phyloP scores from a whole-genome alignment of 352 stramenopile species.

The Pythium rishiriense region DNA sequence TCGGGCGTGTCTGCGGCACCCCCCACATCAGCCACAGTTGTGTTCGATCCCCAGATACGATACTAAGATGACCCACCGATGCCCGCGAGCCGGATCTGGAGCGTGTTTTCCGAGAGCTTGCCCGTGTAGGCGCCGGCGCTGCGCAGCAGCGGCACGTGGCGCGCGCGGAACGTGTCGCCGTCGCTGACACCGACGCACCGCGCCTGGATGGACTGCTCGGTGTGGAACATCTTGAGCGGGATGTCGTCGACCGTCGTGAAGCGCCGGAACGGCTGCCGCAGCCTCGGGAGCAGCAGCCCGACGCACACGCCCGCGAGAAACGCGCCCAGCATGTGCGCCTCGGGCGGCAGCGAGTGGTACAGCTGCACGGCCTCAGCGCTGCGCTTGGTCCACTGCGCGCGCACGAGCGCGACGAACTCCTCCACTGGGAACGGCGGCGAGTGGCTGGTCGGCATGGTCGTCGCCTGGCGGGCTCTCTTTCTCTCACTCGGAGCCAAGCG shows the following conservation, averaged over 20 bases:
- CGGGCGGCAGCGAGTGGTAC: conserved; percentile 36
- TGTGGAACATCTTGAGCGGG: conserved; percentile 65
- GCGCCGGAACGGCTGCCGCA: conserved; percentile 67
- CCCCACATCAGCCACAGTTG: too few species aligned
- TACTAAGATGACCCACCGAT: conserved; percentile 40
- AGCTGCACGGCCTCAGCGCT: conserved; percentile 17
- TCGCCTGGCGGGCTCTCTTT: too few species aligned
- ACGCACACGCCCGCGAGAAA: conserved; percentile 60
- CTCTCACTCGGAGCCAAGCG: not conserved
- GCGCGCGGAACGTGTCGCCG: conserved; percentile 82
- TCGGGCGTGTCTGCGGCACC: conserved; percentile 66
- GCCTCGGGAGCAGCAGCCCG: conserved; percentile 50
- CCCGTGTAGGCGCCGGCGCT: conserved; percentile 42
- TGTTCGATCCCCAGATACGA: too few species aligned
- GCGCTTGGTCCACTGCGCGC: conserved; percentile 16
- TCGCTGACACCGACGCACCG: conserved; percentile 65
- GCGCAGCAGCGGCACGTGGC: conserved; percentile 58
- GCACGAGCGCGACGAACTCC: conserved; percentile 19
- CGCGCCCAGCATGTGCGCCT: conserved; percentile 43
- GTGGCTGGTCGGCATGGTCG: not conserved
- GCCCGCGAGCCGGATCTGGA: conserved; percentile 82
- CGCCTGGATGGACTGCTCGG: conserved; percentile 55
- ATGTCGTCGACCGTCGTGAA: conserved; percentile 82
- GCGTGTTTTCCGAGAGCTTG: conserved; percentile 76
- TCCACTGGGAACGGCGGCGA: conserved; percentile 20